Base-by-base conservation (phyloP, 768 basidiomycete genomes). In the Collybiopsis confluens region DNA sequence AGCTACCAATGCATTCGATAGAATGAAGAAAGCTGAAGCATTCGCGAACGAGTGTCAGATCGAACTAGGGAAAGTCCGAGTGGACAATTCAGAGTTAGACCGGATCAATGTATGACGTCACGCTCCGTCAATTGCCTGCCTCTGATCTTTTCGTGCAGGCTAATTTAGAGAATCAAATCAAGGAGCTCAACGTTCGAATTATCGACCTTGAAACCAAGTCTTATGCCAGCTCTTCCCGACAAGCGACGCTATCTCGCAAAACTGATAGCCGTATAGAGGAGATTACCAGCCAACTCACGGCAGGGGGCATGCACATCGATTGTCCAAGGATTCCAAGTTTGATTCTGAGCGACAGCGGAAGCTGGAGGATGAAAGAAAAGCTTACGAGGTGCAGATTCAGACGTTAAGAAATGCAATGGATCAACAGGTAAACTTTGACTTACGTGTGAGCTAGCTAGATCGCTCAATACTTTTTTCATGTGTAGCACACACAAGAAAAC, bases 41-140 rank as follows among this genome's bases (percentile, higher is more conserved):
- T 83, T 85, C 56, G 87, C 88, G 2, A 81, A 78, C 48, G 89
- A 92, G 62, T 86, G 81, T 57, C 87, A 90, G 63, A 61, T 82
- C 28, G 90, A 92, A 64, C 75, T 93, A 1, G 85, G 86, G 56
- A 85, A 84, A 63, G 77, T 85, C 23, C 76, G 89, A 5, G 78
- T 85, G n/a, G 89, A 92, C 66, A 92, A 92, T 62, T 86, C 89
- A 0, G 82, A 87, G 57, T 67, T 93, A 36, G 91, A 93, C 56
- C 82, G 82, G 63, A 70, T 79, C 45, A 94, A 93, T 62, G 91
- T 92, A 59, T 59, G 73, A 60, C 28, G 24, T 43, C 26, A 33
- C 23, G 28, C 52, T 49, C 24, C 42, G 35, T 20, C 38, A 7
- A 9, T n/a, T 47, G 26, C 15, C 8, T 21, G 35, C 16, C 36